These are phyloP conservation scores for Chrysoporthe austroafricana DNA, from an alignment of 2,329 filamentous ascomycete species.

Conservation along the genomic window DNA sequence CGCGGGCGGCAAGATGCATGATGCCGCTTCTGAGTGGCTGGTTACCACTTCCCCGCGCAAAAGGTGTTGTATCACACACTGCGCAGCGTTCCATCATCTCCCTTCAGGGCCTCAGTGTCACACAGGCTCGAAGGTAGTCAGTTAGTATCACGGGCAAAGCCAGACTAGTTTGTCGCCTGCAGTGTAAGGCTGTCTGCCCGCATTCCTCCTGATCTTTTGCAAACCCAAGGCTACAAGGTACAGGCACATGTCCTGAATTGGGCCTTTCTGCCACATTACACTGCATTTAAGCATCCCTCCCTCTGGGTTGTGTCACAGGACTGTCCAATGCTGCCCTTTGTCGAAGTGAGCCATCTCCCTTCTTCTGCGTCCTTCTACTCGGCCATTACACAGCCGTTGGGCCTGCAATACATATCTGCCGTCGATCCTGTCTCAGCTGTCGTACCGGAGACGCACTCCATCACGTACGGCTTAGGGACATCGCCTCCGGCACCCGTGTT, in stretches of 20 bases:
- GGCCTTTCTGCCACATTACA: conserved; percentile 2
- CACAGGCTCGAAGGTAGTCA: too few relatives aligned
- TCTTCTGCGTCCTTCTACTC: conserved; percentile 84
- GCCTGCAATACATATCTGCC: conserved; percentile 68
- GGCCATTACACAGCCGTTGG: conserved; percentile 75
- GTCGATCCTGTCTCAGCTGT: conserved; percentile 29
- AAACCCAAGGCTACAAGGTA: conserved; percentile 10
- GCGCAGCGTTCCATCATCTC: conserved; percentile 6
- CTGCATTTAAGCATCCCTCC: conserved; percentile 15
- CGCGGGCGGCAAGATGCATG: conserved; percentile 22
- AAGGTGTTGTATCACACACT: conserved; percentile 16
- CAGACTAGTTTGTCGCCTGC: conserved; percentile 8
- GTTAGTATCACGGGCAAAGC: not conserved
- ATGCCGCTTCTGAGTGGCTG: conserved; percentile 17
- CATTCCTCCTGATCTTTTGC: not conserved
- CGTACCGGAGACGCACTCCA: conserved; percentile 37
- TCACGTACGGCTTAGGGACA: conserved; percentile 47
- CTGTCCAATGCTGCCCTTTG: conserved; percentile 50
- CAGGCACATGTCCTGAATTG: not conserved
- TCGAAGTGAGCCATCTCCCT: conserved; percentile 76
- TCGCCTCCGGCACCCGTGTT: conserved; percentile 44
- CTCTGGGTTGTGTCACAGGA: conserved; percentile 20
- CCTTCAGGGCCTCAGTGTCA: conserved; percentile 2
- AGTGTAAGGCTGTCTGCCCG: conserved; percentile 10
- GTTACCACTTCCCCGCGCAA: not conserved